phyloP scores from a whole-genome alignment of 2,329 filamentous ascomycete genomes.

The Aspergillus transmontanensis region DNA sequence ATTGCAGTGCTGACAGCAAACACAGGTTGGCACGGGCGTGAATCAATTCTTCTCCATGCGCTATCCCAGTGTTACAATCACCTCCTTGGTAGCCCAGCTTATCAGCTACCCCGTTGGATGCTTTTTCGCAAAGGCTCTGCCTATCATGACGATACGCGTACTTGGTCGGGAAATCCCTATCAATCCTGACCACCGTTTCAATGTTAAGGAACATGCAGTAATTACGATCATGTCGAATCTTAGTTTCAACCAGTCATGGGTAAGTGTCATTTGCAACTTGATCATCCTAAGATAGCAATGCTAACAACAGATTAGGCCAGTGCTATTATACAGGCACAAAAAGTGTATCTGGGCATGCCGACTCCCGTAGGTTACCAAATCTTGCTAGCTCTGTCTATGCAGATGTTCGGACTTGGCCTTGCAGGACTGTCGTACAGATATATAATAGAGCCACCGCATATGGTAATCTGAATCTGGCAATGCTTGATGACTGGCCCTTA shows the following conservation, averaged over 20 bases:
- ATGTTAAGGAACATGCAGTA: conserved; percentile 51
- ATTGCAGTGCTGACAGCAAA: neutral
- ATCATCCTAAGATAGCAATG: neutral
- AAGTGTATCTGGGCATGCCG: conserved; percentile 39
- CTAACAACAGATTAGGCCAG: conserved; percentile 37
- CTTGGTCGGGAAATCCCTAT: conserved; percentile 26
- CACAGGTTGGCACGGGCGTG: conserved; percentile 41
- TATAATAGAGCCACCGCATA: conserved; percentile 39
- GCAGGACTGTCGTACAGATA: conserved; percentile 39
- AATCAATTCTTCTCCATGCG: conserved; percentile 52
- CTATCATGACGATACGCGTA: conserved; percentile 33
- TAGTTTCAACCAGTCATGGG: conserved; percentile 43
- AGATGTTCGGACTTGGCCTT: conserved; percentile 42
- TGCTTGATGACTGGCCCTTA: neutral
- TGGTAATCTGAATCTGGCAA: conserved; percentile 21
- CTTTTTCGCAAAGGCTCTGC: conserved; percentile 41
- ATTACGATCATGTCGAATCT: conserved; percentile 53
- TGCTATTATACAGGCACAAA: conserved; percentile 46
- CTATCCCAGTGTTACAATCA: conserved; percentile 49
- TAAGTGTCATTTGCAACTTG: neutral
- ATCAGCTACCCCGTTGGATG: conserved; percentile 47
- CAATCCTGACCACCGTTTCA: conserved; percentile 50
- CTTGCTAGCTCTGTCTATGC: conserved; percentile 40
- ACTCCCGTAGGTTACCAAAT: conserved; percentile 41
- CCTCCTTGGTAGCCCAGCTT: conserved; percentile 48